phyloP scores from a whole-genome alignment of 257 asterid genomes.

The Nicotiana undulata region DNA sequence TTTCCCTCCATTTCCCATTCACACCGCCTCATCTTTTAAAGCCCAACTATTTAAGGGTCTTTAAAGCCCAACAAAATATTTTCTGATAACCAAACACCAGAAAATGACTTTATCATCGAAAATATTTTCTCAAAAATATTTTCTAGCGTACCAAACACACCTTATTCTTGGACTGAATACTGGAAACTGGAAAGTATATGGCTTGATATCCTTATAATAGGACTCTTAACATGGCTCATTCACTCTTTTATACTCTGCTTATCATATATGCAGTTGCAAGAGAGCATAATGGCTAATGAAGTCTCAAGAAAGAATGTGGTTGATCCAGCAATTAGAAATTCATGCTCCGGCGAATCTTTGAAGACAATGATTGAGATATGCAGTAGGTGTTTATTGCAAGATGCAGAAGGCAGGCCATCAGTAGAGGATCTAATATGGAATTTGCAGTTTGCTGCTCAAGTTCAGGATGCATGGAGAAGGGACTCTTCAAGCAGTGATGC shows the following conservation, averaged over 20 bases:
- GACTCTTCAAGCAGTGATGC: conserved; percentile 54
- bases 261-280: conserved; percentile 41
- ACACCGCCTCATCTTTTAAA: too few species aligned
- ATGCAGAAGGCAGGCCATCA: conserved; percentile 71
- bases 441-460: conserved; percentile 93
- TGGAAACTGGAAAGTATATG: too few species aligned
- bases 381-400: conserved; percentile 59
- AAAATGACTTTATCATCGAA: too few species aligned
- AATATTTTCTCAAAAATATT: too few species aligned
- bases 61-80: too few species aligned
- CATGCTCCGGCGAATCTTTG: conserved; percentile 57
- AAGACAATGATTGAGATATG: conserved; percentile 65
- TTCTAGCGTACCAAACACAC: too few species aligned
- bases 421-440: conserved; percentile 91
- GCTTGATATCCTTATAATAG: background rate
- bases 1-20: too few species aligned
- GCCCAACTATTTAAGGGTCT: too few species aligned
- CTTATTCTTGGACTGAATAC: too few species aligned
- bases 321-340: conserved; percentile 39
- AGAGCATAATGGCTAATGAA: conserved; percentile 40
- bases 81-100: too few species aligned
- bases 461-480: conserved; percentile 36
- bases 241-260: background rate
- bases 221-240: background rate
- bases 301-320: conserved; percentile 41